Conservation (phyloP, 192 early-diverging fungal species). For the Coemansia sp. region DNA sequence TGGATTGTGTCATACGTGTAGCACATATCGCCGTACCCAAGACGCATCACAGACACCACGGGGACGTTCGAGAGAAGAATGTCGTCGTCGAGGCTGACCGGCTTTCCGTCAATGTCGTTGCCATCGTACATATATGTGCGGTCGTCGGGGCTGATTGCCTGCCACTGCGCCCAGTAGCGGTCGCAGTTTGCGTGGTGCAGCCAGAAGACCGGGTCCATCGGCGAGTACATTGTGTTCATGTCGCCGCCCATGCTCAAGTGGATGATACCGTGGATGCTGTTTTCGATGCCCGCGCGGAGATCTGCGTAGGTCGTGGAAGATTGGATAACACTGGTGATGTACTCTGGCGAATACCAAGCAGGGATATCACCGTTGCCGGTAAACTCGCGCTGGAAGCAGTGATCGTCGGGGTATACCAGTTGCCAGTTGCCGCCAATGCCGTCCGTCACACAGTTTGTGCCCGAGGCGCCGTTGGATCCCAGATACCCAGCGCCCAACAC, state of each 20-base stretch:
- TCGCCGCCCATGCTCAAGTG: constrained; percentile 52
- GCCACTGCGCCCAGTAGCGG: constrained; percentile 57
- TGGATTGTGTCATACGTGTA: constrained; percentile 52
- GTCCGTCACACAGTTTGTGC: constrained; percentile 27
- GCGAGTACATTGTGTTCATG: constrained; percentile 55
- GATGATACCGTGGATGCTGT: constrained; percentile 47
- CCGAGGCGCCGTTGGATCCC: constrained; percentile 46
- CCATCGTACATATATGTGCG: constrained; percentile 49
- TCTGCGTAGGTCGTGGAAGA: constrained; percentile 28
- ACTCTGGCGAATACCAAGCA: constrained; percentile 47
- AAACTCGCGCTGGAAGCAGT: constrained; percentile 43
- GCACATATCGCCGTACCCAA: constrained; percentile 47
- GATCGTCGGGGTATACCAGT: constrained; percentile 14
- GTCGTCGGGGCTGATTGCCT: constrained; percentile 38
- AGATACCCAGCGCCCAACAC: constrained; percentile 32
- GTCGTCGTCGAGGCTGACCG: constrained; percentile 16
- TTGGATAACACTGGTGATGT: constrained; percentile 36
- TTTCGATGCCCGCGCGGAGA: constrained; percentile 39
- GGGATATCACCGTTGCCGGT: constrained; percentile 24
- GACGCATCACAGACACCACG: constrained; percentile 43
- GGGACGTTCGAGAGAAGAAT: constrained; percentile 18
- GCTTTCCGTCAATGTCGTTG: constrained; percentile 5
- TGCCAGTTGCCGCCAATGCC: constrained; percentile 33
- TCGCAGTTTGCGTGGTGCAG: constrained; percentile 64
- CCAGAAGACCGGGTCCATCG: constrained; percentile 62